Evolutionary conservation across 306 rosid species (phyloP), one percentile per base, ranked within the genome.

Genomic region (Castanea crenata): DNA sequence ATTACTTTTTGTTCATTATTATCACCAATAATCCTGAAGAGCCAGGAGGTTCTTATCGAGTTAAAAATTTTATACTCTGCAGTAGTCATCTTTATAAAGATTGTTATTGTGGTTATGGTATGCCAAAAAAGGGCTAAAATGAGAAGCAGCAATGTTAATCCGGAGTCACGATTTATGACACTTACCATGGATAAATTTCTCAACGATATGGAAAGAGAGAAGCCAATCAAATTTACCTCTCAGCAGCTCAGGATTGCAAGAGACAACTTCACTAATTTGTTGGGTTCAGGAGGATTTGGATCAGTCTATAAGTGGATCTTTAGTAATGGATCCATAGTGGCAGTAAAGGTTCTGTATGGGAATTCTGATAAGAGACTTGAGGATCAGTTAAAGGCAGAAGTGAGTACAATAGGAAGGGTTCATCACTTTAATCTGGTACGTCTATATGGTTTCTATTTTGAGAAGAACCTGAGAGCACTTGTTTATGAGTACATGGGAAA

Each of bases 211-310:
- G 51, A 44, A 44, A 44, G 4, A 44, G 51, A 44, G 51, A 44
- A 44, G 51, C 51, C 51, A 44, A 10, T 44, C 51, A 44, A 3
- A 44, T 44, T 88, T 29, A 73, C 77, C 10, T 82, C 44, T 57
- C 78, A 51, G 18, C 75, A 76, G 6, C 79, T 83, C 5, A 68
- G 71, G 73, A 79, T 73, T 15, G 91, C 86, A 55, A 85, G 89
- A n/a, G 84, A 81, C 16, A 74, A 82, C 71, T 84, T 72, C 55
- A 76, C 88, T 2, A 74, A 68, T 38, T 54, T 82, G 81, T 57
- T 87, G 58, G 93, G 93, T 0, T 81, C 88, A 1, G 88, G 92
- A 49, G 90, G 89, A 1, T 88, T 84, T 20, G 90, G 92, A 35
- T 6, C 55, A 2, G 87, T 86, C 61, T 90, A 80, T 49, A 81